Evolutionary conservation across 2,329 filamentous ascomycete genomes (phyloP), one percentile per base, ranked within the genome.

Genomic region (Sporothrix protearum): DNA sequence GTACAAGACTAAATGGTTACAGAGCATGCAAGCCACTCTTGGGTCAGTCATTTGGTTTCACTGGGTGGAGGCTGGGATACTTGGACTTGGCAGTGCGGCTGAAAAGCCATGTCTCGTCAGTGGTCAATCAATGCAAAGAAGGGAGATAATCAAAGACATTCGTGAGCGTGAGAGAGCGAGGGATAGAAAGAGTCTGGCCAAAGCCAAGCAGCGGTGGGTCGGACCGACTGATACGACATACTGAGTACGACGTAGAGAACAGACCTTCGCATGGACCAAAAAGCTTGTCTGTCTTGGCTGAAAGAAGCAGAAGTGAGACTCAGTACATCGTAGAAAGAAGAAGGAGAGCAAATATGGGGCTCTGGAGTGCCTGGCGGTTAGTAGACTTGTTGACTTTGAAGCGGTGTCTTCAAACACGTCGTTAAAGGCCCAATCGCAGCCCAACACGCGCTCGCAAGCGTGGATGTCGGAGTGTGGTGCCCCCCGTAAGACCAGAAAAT

Each of bases 261-360:
- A 53, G n/a, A 8, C 36, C 14, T 7, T 19, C 14, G 16, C 10
- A n/a, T 28, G 10, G 19, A 10, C 57, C 42, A 19, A n/a, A 67
- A 64, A 47, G 61, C 39, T 64, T 64, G 61, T 47, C 25, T 64
- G 22, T 64, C 61, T 64, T 47, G 39, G 42, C 25, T 36, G 57
- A 22, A 30, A 19, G n/a, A 14, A 42, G 5, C 9, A 22, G 14
- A 25, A 3, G 28, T 33, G 10, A 25, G 10, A 19, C 33, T 45
- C 16, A 30, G n/a, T 33, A 16, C 25, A 69, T 30, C 8, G 7
- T 9, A 16, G 36, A 33, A 49, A 33, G 25, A 22, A 67, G 51
- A 36, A 9, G 42, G 42, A 47, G 14, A 16, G 1, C 1, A 59
- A 59, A 33, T 1, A 14, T 19, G 30, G 25, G 61, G 7, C 36